A percentile compares a stretch with the other conserved stretches of the same genome.
Evolutionary conservation across 495 filamentous ascomycete species (phyloP).

Genomic region (Neurospora sp.): DNA sequence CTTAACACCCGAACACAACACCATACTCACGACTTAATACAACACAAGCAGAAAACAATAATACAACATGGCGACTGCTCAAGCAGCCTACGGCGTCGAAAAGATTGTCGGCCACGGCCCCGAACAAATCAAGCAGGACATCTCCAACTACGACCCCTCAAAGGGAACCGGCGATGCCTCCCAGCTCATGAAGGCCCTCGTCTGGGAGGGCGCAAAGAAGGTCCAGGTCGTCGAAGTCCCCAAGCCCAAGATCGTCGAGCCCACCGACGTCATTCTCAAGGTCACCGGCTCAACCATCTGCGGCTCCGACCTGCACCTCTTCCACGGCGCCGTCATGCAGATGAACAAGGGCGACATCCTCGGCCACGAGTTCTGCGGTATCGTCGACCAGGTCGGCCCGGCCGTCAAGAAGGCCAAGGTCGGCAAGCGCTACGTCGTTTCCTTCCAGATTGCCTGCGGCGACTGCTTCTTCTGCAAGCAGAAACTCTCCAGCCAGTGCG

Average conservation of each 20-base stretch:
- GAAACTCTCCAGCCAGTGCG: conserved; percentile 68
- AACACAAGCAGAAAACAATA: neutral
- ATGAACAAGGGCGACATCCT: conserved; percentile 78
- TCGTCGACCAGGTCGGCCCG: conserved; percentile 62
- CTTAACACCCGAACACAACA: no score
- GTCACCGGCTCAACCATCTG: conserved; percentile 83
- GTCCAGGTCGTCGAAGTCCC: conserved; percentile 55
- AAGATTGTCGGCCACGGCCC: conserved; percentile 54
- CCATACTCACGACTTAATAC: neutral
- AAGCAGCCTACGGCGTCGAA: conserved; percentile 56
- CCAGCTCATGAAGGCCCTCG: conserved; percentile 62
- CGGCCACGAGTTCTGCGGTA: conserved; percentile 82
- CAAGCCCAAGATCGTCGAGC: conserved; percentile 62
- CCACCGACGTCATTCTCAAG: conserved; percentile 69
- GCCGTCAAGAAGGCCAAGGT: conserved; percentile 43
- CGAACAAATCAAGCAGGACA: conserved; percentile 50
- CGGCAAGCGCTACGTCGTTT: conserved; percentile 74
- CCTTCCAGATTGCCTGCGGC: conserved; percentile 79
- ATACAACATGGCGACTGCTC: conserved; percentile 43
- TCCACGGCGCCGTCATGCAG: conserved; percentile 63
- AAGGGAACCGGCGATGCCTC: conserved; percentile 28
- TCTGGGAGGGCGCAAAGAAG: conserved; percentile 61
- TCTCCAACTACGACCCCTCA: conserved; percentile 37
- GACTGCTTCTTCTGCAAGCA: conserved; percentile 68
- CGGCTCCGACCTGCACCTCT: conserved; percentile 75